Conservation (phyloP, 768 basidiomycete species). For the Suillus paluster region DNA sequence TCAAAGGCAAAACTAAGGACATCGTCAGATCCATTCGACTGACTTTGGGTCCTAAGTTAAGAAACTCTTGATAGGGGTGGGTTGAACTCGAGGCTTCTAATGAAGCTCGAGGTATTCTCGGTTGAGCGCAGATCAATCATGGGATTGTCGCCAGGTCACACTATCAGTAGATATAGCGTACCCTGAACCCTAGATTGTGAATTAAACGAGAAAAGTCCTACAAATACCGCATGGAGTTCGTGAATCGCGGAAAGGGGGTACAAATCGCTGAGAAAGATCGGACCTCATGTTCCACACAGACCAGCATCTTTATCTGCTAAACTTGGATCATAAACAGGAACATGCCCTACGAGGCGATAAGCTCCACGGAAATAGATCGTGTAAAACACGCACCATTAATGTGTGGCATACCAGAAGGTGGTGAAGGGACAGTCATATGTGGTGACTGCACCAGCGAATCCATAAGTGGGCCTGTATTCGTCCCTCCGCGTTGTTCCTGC, state of each 20-base stretch:
- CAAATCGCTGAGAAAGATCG: not conserved
- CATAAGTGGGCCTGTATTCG: slow-evolving; percentile 17
- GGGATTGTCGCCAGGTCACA: not conserved
- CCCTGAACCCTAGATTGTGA: slow-evolving; percentile 6
- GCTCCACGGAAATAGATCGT: not conserved
- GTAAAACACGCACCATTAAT: slow-evolving; percentile 17
- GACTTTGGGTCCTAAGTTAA: not conserved
- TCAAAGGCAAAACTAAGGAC: not conserved
- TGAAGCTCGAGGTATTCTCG: slow-evolving; percentile 1
- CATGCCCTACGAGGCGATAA: slow-evolving; percentile 12
- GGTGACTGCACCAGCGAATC: not conserved
- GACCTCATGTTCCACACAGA: slow-evolving; percentile 8
- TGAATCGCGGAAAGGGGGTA: slow-evolving; percentile 1
- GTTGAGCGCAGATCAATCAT: not conserved
- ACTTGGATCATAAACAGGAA: slow-evolving; percentile 9
- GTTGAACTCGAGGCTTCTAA: not conserved
- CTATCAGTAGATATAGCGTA: not conserved
- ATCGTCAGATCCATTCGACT: not conserved
- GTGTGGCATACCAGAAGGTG: slow-evolving; percentile 6
- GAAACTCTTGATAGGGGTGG: not conserved
- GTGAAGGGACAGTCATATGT: slow-evolving; percentile 1
- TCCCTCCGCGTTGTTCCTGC: slow-evolving; percentile 25
- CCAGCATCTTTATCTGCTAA: slow-evolving; percentile 9
- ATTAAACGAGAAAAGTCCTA: not conserved
- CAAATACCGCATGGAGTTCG: not conserved